Evolutionary conservation across 768 basidiomycete species (phyloP), one percentile per base, ranked within the genome.

Genomic region (Tephrocybe sp.): DNA sequence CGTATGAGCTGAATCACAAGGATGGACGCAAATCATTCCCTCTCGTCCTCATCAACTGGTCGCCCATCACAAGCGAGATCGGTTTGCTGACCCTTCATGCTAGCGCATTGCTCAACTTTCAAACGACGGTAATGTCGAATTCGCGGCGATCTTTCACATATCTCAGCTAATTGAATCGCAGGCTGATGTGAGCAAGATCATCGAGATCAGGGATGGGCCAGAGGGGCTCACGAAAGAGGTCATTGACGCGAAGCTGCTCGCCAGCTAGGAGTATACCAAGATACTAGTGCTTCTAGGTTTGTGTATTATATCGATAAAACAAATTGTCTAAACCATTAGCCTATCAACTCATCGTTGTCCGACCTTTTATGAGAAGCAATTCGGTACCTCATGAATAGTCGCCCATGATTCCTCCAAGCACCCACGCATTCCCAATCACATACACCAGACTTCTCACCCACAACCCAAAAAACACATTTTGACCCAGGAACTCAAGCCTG

Each of bases 21-120:
- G 93, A 96, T 61, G 93, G 93, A 3, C 77, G 94, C 41, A 89
- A 77, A 53, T 93, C 90, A 1, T 90, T 86, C 59, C 93, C 93
- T 1, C 74, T 97, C 10, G 84, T 91, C 11, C 75, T 96, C 41
- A 72, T 97, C 66, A 94, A 95, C 72, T 97, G 93, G 93, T 80
- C 83, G 21, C 94, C 93, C 15, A 77, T 73, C 3, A 77, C 84
- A 7, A 86, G 84, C 59, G 92, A 94, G 65, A 92, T 80, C 25
- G 79, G 83, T 23, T 72, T 91, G 58, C 72, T 81, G 52, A 91
- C 92, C 4, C 75, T 96, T 4, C 90, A 97, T 59, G 93, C 93
- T 2, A 92, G 89, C 56, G 87, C 86, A 30, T 72, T 90, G 36
- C 63, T 90, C 45, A 80, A 86, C 57, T 95, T 97, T 70, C 89